phyloP scores from a whole-genome alignment of 768 basidiomycete genomes.

The Pulveroboletus sp. region DNA sequence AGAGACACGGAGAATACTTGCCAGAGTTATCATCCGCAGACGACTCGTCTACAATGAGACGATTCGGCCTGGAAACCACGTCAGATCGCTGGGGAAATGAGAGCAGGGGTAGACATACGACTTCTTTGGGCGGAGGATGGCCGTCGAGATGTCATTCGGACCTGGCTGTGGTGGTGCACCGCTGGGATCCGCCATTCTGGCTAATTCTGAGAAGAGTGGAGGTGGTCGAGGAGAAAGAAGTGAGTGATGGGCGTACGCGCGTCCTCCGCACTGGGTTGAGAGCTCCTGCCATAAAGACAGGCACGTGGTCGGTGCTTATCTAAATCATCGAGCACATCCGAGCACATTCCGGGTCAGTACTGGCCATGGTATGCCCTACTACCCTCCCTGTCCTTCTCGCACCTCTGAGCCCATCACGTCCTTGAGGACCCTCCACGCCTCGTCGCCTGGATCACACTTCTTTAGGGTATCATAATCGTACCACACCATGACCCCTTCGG shows the following conservation, averaged over 20 bases:
- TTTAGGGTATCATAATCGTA: slow-evolving; percentile 67
- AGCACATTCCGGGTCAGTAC: not conserved
- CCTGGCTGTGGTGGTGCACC: slow-evolving; percentile 81
- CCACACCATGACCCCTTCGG: slow-evolving; percentile 66
- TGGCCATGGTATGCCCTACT: not conserved
- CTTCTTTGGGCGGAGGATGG: slow-evolving; percentile 96
- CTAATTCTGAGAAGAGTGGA: slow-evolving; percentile 6
- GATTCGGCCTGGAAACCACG: slow-evolving; percentile 72
- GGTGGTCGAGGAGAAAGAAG: slow-evolving; percentile 12
- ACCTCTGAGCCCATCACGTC: slow-evolving; percentile 18
- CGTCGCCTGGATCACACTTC: slow-evolving; percentile 60
- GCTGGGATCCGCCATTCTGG: slow-evolving; percentile 71
- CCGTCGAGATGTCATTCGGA: slow-evolving; percentile 87
- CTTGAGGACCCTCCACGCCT: slow-evolving; percentile 34
- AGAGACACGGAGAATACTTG: slow-evolving; percentile 30
- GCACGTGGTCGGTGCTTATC: slow-evolving; percentile 2
- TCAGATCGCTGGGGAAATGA: slow-evolving; percentile 12
- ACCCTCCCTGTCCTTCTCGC: slow-evolving; percentile 11
- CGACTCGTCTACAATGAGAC: slow-evolving; percentile 95
- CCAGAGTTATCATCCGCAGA: slow-evolving; percentile 95
- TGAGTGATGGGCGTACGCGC: slow-evolving; percentile 20
- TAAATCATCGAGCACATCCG: slow-evolving; percentile 10
- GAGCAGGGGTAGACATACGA: slow-evolving; percentile 58
- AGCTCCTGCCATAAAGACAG: slow-evolving; percentile 12
- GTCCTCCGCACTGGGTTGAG: slow-evolving; percentile 14